Conservation (phyloP, 208 protist species). For the Strigomonas culicis region DNA sequence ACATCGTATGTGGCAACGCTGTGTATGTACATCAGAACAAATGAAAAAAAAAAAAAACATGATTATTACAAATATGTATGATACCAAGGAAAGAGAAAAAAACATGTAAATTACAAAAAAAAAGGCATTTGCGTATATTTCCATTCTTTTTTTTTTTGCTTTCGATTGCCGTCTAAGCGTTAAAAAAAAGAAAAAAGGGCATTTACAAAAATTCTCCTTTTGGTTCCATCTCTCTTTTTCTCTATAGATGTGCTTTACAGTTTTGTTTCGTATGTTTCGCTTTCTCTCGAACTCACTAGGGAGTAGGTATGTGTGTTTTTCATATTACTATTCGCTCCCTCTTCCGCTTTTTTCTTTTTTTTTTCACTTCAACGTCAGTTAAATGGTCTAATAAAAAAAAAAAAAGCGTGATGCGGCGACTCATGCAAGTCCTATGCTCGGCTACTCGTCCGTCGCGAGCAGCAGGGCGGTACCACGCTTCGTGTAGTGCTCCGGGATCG, state of each 20-base stretch:
- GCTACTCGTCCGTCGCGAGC: conserved; percentile 91
- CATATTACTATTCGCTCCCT: not conserved
- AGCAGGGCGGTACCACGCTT: conserved; percentile 97
- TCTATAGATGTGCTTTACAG: not conserved
- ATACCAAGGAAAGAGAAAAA: conserved; percentile 13
- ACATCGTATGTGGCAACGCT: not conserved
- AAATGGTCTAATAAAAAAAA: not conserved
- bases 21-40: not conserved
- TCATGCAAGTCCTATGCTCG: not conserved
- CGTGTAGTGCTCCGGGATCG: conserved; percentile 94
- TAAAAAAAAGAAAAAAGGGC: conserved; percentile 16
- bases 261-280: not conserved
- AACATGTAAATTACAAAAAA: conserved; percentile 12
- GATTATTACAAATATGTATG: not conserved
- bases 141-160: conserved; percentile 3
- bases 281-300: not conserved
- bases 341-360: conserved; percentile 1
- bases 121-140: not conserved
- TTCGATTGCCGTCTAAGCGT: conserved; percentile 1
- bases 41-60: conserved; percentile 8
- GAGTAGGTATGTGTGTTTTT: not conserved
- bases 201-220: not conserved
- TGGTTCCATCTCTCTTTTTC: not conserved
- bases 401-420: not conserved
- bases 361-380: too few relatives aligned